A percentile compares a stretch with the other conserved stretches of the same genome.
phyloP scores from a whole-genome alignment of 495 filamentous ascomycete genomes.

The Hamigera avellanea region DNA sequence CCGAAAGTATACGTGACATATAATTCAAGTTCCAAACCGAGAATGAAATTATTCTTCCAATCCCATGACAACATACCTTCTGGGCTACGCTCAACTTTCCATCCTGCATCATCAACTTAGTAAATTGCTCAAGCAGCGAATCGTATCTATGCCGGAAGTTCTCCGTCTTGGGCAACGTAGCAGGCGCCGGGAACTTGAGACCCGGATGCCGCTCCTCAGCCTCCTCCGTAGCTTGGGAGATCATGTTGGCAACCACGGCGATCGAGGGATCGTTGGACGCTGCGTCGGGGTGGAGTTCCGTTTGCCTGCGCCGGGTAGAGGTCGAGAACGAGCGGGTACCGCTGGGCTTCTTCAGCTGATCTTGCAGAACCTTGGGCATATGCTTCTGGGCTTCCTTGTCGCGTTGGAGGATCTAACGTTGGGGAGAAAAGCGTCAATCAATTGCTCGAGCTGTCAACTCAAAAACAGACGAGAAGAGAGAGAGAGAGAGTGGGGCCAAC shows the following conservation, averaged over 20 bases:
- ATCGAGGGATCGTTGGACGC: constrained; percentile 15
- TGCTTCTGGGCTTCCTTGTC: constrained; percentile 51
- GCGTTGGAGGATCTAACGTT: constrained; percentile 47
- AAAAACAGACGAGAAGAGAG: no score
- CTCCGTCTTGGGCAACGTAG: constrained; percentile 46
- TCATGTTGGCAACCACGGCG: constrained; percentile 27
- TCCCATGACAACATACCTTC: constrained; percentile 46
- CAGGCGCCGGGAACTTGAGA: constrained; percentile 66
- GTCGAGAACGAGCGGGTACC: constrained; percentile 51
- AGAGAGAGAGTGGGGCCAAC: no score
- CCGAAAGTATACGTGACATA: no score
- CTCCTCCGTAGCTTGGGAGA: constrained; percentile 21
- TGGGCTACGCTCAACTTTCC: constrained; percentile 78
- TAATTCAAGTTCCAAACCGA: no score
- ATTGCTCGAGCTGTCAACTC: no score
- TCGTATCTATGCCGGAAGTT: constrained; percentile 72
- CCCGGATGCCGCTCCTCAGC: constrained; percentile 32
- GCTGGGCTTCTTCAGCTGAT: constrained; percentile 35
- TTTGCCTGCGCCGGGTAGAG: constrained; percentile 24
- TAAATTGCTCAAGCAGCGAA: constrained; percentile 70
- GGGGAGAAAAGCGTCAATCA: neutral
- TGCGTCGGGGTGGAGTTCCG: constrained; percentile 13
- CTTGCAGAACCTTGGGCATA: constrained; percentile 56
- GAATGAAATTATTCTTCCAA: neutral
- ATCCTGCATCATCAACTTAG: constrained; percentile 78